phyloP scores from a whole-genome alignment of 148 eudicot genomes.

The Rhododendron vialii region DNA sequence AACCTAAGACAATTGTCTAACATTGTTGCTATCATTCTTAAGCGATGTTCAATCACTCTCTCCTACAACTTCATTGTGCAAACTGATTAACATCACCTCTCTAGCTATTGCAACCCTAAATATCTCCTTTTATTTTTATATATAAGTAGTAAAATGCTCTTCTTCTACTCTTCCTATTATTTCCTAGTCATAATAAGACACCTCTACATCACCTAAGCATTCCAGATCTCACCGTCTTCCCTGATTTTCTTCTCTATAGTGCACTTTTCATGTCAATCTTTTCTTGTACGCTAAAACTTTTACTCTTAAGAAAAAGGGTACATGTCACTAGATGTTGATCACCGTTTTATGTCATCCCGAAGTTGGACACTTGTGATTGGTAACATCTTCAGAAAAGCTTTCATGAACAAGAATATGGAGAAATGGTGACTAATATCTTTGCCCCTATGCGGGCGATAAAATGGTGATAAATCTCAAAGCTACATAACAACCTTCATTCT shows the following conservation, averaged over 20 bases:
- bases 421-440: no score
- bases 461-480: neutral
- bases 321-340: neutral
- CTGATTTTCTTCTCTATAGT: neutral
- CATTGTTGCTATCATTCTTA: neutral
- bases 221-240: neutral
- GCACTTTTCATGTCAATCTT: neutral
- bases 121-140: neutral
- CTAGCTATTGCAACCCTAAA: neutral
- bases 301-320: neutral
- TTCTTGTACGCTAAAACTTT: neutral
- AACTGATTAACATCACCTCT: neutral
- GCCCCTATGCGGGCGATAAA: no score
- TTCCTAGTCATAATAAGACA: neutral
- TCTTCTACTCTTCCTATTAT: neutral
- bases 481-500: neutral
- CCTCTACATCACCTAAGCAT: neutral
- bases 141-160: neutral
- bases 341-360: neutral
- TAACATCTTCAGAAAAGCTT: neutral
- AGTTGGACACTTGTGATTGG: neutral
- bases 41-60: neutral
- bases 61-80: neutral
- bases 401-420: neutral
- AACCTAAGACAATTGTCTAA: neutral